Evolutionary conservation across 2,329 filamentous ascomycete species (phyloP).

Genomic region (Alternaria arbusti): DNA sequence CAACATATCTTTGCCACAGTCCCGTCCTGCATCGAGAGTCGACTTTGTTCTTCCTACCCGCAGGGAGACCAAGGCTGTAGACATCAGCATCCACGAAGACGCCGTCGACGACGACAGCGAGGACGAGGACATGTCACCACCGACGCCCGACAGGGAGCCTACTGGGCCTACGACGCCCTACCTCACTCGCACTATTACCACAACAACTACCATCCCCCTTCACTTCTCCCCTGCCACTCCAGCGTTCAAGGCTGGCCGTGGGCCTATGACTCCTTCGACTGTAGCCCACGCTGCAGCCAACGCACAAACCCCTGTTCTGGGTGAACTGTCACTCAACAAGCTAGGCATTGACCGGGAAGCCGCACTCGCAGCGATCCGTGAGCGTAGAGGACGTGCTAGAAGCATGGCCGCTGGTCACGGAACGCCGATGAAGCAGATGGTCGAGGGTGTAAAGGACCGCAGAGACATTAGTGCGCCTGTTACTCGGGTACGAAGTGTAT

Average conservation of each 20-base stretch:
- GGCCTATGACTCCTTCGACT: slow-evolving; percentile 43
- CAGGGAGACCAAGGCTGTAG: slow-evolving; percentile 21
- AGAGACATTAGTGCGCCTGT: slow-evolving; percentile 57
- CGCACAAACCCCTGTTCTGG: slow-evolving; percentile 37
- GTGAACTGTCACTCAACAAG: slow-evolving; percentile 43
- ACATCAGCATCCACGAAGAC: slow-evolving; percentile 43
- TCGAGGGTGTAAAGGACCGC: slow-evolving; percentile 56
- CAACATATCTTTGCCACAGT: slow-evolving; percentile 15
- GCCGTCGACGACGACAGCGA: slow-evolving; percentile 41
- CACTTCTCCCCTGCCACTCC: slow-evolving; percentile 52
- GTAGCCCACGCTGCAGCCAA: slow-evolving; percentile 42
- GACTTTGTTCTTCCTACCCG: slow-evolving; percentile 12
- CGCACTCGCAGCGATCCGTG: slow-evolving; percentile 76
- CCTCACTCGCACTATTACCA: slow-evolving; percentile 53
- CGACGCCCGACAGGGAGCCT: slow-evolving; percentile 27
- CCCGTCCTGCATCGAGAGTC: slow-evolving; percentile 10
- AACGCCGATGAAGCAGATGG: slow-evolving; percentile 67
- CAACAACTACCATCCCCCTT: slow-evolving; percentile 57
- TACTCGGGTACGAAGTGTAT: slow-evolving; percentile 34
- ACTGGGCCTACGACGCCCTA: slow-evolving; percentile 40
- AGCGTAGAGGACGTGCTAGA: slow-evolving; percentile 72
- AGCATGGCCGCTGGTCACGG: slow-evolving; percentile 69
- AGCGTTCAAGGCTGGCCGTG: slow-evolving; percentile 33
- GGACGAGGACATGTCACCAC: slow-evolving; percentile 32
- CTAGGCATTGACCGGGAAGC: slow-evolving; percentile 66